Evolutionary conservation across 768 basidiomycete species (phyloP).

Genomic region (Candolleomyces efflorescens): DNA sequence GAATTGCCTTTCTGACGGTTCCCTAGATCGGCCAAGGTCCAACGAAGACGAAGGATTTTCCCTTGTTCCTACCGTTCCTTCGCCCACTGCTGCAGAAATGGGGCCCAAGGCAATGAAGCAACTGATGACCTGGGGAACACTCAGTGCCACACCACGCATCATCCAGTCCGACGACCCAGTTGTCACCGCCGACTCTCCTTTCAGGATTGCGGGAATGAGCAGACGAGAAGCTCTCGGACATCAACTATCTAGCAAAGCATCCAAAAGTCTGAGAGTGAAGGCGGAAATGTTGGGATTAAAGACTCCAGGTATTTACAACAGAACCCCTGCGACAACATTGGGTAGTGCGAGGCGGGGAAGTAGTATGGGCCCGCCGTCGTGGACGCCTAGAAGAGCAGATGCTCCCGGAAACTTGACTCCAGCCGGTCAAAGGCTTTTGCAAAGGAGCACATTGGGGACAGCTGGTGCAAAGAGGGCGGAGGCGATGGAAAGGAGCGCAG

Average conservation of each 20-base stretch:
- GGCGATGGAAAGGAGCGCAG: constrained; percentile 54
- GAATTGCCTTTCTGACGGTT: constrained; percentile 7
- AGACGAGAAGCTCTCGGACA: constrained; percentile 78
- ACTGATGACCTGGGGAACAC: constrained; percentile 96
- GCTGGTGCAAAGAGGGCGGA: constrained; percentile 61
- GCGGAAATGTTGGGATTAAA: constrained; percentile 55
- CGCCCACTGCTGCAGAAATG: constrained; percentile 79
- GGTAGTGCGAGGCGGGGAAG: constrained; percentile 33
- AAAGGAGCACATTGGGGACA: constrained; percentile 65
- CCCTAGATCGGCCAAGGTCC: constrained; percentile 58
- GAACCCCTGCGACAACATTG: constrained; percentile 25
- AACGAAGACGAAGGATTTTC: constrained; percentile 56
- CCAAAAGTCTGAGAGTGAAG: constrained; percentile 75
- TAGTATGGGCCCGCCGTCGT: constrained; percentile 75
- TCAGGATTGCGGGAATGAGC: constrained; percentile 75
- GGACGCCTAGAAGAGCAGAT: constrained; percentile 74
- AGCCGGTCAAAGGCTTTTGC: constrained; percentile 74
- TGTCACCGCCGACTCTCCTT: constrained; percentile 57
- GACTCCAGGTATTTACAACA: constrained; percentile 31
- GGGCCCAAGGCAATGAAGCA: constrained; percentile 83
- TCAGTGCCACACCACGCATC: constrained; percentile 88
- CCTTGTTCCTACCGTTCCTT: constrained; percentile 82
- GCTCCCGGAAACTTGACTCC: constrained; percentile 78
- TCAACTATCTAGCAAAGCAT: constrained; percentile 76
- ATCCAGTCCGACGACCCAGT: constrained; percentile 57